Base-by-base conservation (phyloP, 805 yeast species). In the Aciculoconidium aculeatum region DNA sequence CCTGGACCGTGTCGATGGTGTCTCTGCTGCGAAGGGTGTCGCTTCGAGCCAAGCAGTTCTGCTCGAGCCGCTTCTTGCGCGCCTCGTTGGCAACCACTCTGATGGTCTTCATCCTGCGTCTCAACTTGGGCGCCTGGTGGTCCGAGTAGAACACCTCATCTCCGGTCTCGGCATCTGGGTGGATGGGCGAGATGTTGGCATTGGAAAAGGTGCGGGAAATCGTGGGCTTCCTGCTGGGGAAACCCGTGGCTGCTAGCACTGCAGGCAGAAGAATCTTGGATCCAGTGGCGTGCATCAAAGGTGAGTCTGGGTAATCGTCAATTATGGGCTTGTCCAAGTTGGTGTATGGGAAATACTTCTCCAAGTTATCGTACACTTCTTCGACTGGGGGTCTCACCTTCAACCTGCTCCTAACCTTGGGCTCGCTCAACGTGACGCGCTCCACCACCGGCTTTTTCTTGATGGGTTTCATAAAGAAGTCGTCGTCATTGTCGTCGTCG, bases 41-140 rank as follows among this genome's bases (percentile, higher is more conserved):
- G n/a, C 25, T n/a, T n/a, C n/a, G n/a, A n/a, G n/a, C n/a, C n/a
- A n/a, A n/a, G n/a, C n/a, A n/a, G n/a, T 25, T 15, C 13, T 44
- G 45, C 17, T 54, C 63, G 24, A 57, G 41, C 13, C 63, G 40
- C 38, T 61, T 64, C 16, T 49, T 45, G 10, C 66, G 44, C 1
- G 96, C 97, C 50, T 92, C 98, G 41, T 80, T 75, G 0, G 96
- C 98, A 30, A 94, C 95, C 11, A 83, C 79, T 38, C 99, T 70
- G 33, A 92, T 87, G 3, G 96, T 85, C 55, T 87, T 92, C 75
- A 90, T 81, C 35, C 96, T 69, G 22, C 72, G 67, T 11, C 69
- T 54, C 23, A 55, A 55, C 12, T 61, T 56, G 8, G 50, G 58
- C 8, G 72, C 70, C 19, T 43, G 51, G 17, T 39, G 34, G 7